Base-by-base conservation (phyloP, 192 early-diverging fungal genomes). In the Entomortierella parvispora region DNA sequence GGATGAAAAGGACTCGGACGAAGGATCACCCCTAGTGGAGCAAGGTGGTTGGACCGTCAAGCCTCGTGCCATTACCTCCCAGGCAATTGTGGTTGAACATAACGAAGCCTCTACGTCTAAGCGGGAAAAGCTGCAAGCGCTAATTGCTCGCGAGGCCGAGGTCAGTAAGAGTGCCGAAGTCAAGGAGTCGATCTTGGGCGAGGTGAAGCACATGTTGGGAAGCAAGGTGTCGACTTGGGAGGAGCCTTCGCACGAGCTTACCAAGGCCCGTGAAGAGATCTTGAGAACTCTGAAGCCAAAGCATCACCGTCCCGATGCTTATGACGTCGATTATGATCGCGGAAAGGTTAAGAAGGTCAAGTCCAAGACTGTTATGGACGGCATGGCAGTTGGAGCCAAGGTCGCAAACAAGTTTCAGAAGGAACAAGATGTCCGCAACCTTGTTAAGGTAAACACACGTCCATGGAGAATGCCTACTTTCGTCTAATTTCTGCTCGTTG, bases 311-410 rank as follows among this genome's bases (percentile, higher is more conserved):
- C 76, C 80, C 11, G 83, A 85, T 60, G 50, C 65, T 2, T 90
- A 89, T 50, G 90, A 93, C 61, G 58, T 88, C 18, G 91, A 91
- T 31, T 93, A 93, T 69, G 91, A 93, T 68, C 87, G 87, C 44
- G 91, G 91, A 28, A 88, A 89, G 54, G 61, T 85, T 31, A 93
- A 93, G 67, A 93, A 91, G 84, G 79, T 91, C 62, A 93, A 91
- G 82, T 79, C 78, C 62, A 82, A 87, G 69, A 83, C 86, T n/a
- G 5, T 62, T n/a, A 34, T 20, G 45, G 43, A 56, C 26, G 59
- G 59, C 0, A n/a, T 28, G 53, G 67, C 51, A 0, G 72, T 83
- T 5, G 75, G 76, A 12, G 81, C 82, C 57, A 65, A 69, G 25
- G 52, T 71, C 6, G 53, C 61, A 18, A 86, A 86, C 53, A 56